Conservation (phyloP, 192 early-diverging fungal genomes). For the Coemansia sp. region DNA sequence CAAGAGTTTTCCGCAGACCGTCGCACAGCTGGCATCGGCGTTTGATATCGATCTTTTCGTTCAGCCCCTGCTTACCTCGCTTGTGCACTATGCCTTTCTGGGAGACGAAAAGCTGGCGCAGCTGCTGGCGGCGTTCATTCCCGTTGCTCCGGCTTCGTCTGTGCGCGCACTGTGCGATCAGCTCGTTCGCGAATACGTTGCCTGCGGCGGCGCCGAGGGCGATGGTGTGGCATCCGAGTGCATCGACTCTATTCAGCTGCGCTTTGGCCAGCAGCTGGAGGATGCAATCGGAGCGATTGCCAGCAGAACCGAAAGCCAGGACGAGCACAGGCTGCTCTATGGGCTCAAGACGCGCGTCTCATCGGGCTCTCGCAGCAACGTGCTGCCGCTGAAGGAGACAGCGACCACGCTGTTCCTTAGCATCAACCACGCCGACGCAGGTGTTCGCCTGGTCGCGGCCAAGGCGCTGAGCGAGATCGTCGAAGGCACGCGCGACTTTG, state of each 20-base stretch:
- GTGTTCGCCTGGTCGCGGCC: slow-evolving; percentile 68
- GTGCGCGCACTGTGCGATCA: slow-evolving; percentile 18
- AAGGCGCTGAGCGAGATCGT: slow-evolving; percentile 62
- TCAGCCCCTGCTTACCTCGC: slow-evolving; percentile 20
- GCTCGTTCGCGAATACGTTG: slow-evolving; percentile 26
- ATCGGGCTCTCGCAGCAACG: slow-evolving; percentile 14
- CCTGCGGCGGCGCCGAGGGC: slow-evolving; percentile 4
- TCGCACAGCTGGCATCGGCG: slow-evolving; percentile 18
- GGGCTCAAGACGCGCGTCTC: slow-evolving; percentile 26
- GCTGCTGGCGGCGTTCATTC: slow-evolving; percentile 18
- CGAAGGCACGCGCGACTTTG: slow-evolving; percentile 25
- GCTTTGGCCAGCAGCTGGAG: slow-evolving; percentile 15
- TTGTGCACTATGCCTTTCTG: slow-evolving; percentile 17
- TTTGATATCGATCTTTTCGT: slow-evolving; percentile 27
- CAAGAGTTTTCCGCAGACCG: slow-evolving; percentile 7
- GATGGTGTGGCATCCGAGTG: neutral
- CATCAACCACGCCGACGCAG: slow-evolving; percentile 68
- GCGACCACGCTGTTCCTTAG: slow-evolving; percentile 80
- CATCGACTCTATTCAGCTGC: slow-evolving; percentile 30
- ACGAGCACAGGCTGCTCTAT: slow-evolving; percentile 32
- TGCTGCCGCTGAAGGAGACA: slow-evolving; percentile 58
- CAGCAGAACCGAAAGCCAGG: slow-evolving; percentile 1
- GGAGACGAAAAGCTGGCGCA: slow-evolving; percentile 1
- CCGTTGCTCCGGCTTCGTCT: slow-evolving; percentile 13
- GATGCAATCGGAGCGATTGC: slow-evolving; percentile 12